Evolutionary conservation across 176 grass and related monocot species (phyloP), one percentile per base, ranked within the genome.

Genomic region (Phoenix dactylifera): DNA sequence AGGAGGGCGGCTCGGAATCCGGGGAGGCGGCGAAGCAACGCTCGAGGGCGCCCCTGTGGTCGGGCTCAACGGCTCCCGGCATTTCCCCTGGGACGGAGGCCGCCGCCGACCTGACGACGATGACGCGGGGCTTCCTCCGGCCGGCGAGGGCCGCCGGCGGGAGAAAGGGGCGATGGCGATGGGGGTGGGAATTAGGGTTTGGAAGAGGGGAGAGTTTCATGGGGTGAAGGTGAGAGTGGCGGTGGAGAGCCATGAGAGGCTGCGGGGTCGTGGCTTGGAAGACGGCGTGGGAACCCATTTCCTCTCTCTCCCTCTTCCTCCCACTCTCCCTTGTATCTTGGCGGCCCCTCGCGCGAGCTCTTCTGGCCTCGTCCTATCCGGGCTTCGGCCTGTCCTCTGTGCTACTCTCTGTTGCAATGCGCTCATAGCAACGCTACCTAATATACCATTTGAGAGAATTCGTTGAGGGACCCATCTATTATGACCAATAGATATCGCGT

Each of bases 181-280:
- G 49, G n/a, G 80, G 72, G 67, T 49, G 58, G 6, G 58, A 71
- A 58, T 85, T 82, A 70, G 84, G 80, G 67, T 72, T 56, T 26
- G 50, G 66, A 44, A 49, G 73, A 5, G 73, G 55, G 20, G 23
- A 35, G 48, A 18, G 35, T 1, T 44, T 44, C 9, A 12, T 44
- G 9, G 9, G 35, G 35, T 14, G 64, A 54, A 54, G 51, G 35
- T 9, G 9, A 44, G 35, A 44, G 74, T n/a, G 48, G 24, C 65
- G 68, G 67, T 55, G 65, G 74, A 62, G 29, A 52, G 58, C 66
- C 26, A 68, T 18, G 50, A 57, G 55, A 52, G 74, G 35, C 35
- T 44, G 35, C 35, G 35, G 35, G 35, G 7, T 44, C 35, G 35
- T 9, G 10, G 35, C 1, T 44, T 44, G 35, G 35, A 44, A 44